Evolutionary conservation across 2,329 filamentous ascomycete species (phyloP).

Genomic region (Coniochaeta ligniaria): DNA sequence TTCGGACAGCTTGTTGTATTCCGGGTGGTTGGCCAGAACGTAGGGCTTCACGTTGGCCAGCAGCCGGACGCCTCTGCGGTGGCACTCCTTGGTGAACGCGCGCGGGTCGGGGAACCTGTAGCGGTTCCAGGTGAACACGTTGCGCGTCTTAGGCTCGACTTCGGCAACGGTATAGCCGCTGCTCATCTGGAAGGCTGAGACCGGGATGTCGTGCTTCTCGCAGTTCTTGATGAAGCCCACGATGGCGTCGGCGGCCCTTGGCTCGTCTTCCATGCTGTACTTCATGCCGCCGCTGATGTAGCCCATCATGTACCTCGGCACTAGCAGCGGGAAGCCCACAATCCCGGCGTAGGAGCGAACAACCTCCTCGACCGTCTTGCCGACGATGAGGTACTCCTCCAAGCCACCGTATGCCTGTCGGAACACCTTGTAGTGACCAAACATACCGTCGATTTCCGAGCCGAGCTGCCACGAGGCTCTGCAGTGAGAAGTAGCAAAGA

Average conservation of each 20-base stretch:
- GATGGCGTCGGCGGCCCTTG: slow-evolving; percentile 49
- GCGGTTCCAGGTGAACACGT: slow-evolving; percentile 65
- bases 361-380: slow-evolving; percentile 58
- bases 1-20: slow-evolving; percentile 53
- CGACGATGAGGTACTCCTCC: slow-evolving; percentile 64
- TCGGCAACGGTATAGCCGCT: slow-evolving; percentile 66
- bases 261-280: slow-evolving; percentile 42
- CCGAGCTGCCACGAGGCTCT: slow-evolving; percentile 60
- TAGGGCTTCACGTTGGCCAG: slow-evolving; percentile 71
- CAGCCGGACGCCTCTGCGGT: slow-evolving; percentile 57
- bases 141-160: slow-evolving; percentile 59
- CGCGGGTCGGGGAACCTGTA: slow-evolving; percentile 64
- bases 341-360: slow-evolving; percentile 60
- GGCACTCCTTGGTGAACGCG: slow-evolving; percentile 54
- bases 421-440: slow-evolving; percentile 69
- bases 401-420: slow-evolving; percentile 65
- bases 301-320: slow-evolving; percentile 66
- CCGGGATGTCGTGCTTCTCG: slow-evolving; percentile 59
- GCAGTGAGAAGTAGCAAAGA: slow-evolving; percentile 45
- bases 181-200: slow-evolving; percentile 65
- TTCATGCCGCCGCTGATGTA: slow-evolving; percentile 61
- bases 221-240: slow-evolving; percentile 55
- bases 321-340: slow-evolving; percentile 59
- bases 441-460: slow-evolving; percentile 68
- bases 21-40: slow-evolving; percentile 58